Percentiles rank a stretch among this genome's conserved stretches.
Conservation (phyloP, 345 rosid species). For the Camelina hispida region DNA sequence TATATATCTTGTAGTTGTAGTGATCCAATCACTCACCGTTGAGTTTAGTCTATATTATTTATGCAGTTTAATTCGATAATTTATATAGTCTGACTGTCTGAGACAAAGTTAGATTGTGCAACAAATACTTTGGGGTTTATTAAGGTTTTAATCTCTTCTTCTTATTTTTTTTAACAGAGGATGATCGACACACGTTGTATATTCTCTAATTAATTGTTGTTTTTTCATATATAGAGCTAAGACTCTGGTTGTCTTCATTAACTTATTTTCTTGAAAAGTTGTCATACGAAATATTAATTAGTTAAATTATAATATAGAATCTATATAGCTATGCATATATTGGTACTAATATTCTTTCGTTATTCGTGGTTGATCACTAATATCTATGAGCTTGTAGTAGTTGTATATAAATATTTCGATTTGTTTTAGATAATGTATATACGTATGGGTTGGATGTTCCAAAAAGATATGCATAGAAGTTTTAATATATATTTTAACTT, state of each 20-base stretch:
- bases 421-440: slow-evolving; percentile 18
- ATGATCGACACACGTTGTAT: slow-evolving; percentile 18
- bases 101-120: slow-evolving; percentile 7
- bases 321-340: slow-evolving; percentile 14
- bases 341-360: slow-evolving; percentile 27
- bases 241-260: slow-evolving; percentile 19
- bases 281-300: slow-evolving; percentile 10
- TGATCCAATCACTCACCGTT: slow-evolving; percentile 11
- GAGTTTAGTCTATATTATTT: background rate
- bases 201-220: slow-evolving; percentile 1
- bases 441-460: slow-evolving; percentile 5
- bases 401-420: background rate
- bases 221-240: background rate
- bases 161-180: background rate
- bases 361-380: slow-evolving; percentile 30
- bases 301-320: background rate
- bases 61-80: background rate
- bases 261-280: slow-evolving; percentile 32
- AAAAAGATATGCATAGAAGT: background rate
- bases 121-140: background rate
- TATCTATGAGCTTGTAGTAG: slow-evolving; percentile 12
- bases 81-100: too few species aligned
- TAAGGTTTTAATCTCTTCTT: background rate
- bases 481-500: background rate
- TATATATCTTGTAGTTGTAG: background rate